Evolutionary conservation across 306 rosid species (phyloP).

Genomic region (Ochetophila trinervis): DNA sequence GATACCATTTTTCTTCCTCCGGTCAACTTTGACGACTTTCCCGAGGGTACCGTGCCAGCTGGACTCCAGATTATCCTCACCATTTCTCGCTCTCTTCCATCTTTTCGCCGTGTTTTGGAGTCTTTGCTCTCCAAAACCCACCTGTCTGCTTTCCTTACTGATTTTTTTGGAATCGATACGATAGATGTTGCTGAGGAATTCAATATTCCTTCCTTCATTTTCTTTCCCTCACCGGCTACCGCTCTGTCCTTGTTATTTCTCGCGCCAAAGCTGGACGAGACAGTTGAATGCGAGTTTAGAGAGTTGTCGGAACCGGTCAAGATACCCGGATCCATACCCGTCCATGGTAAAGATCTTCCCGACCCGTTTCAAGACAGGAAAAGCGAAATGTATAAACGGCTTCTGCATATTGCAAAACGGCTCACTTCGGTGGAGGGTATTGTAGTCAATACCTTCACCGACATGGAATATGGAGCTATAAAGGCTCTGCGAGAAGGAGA

Average conservation of each 20-base stretch:
- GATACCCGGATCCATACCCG: conserved; percentile 25
- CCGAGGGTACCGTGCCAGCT: background rate
- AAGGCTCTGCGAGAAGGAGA: conserved; percentile 18
- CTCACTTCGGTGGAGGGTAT: background rate
- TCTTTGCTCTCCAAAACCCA: background rate
- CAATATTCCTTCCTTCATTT: conserved; percentile 5
- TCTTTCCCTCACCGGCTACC: conserved; percentile 1
- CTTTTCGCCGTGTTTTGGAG: conserved; percentile 6
- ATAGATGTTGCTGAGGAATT: conserved; percentile 21
- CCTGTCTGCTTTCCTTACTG: conserved; percentile 9
- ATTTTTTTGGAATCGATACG: conserved; percentile 9
- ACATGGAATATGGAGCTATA: conserved; percentile 15
- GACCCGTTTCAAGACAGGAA: conserved; percentile 19
- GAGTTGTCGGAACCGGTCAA: conserved; percentile 19
- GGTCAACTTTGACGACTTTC: conserved; percentile 22
- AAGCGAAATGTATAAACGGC: background rate
- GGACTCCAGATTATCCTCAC: conserved; percentile 5
- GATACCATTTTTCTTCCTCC: conserved; percentile 22
- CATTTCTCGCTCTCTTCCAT: conserved; percentile 17
- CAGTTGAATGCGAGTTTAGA: background rate
- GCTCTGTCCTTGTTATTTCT: background rate
- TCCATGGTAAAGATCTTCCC: conserved; percentile 14
- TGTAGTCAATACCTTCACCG: conserved; percentile 21
- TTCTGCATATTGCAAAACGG: background rate
- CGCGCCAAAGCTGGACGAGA: conserved; percentile 19